Evolutionary conservation across 306 rosid genomes (phyloP).

Genomic region (Medicago arabica): DNA sequence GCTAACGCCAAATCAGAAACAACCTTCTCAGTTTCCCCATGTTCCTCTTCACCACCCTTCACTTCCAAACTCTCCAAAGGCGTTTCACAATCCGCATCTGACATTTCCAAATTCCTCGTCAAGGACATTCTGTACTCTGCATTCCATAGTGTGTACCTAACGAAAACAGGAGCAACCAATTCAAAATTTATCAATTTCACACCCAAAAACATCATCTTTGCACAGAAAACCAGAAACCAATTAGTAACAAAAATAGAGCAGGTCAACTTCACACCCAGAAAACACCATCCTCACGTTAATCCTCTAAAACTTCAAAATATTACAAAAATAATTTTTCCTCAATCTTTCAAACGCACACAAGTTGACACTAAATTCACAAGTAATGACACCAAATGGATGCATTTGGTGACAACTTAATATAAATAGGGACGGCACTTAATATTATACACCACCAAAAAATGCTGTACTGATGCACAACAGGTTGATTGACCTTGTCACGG

Average conservation of each 20-base stretch:
- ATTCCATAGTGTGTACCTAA: slow-evolving; percentile 93
- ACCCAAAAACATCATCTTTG: background rate
- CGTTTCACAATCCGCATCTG: slow-evolving; percentile 34
- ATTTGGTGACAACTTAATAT: background rate
- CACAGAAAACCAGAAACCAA: slow-evolving; percentile 6
- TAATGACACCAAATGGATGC: background rate
- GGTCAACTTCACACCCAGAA: too few species aligned
- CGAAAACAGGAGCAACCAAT: background rate
- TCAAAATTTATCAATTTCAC: background rate
- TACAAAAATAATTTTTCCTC: too few species aligned
- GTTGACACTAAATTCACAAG: background rate
- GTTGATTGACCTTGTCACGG: background rate
- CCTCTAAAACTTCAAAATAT: background rate
- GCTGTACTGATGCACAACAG: background rate
- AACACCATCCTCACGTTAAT: background rate
- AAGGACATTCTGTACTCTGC: slow-evolving; percentile 90
- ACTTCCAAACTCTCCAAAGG: slow-evolving; percentile 41
- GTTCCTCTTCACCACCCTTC: slow-evolving; percentile 42
- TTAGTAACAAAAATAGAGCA: background rate
- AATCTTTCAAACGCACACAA: background rate
- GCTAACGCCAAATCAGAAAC: slow-evolving; percentile 45
- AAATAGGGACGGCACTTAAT: background rate
- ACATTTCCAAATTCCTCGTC: slow-evolving; percentile 77
- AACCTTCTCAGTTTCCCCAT: slow-evolving; percentile 41
- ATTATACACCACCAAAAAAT: background rate